phyloP scores from a whole-genome alignment of 345 rosid genomes.

The Excoecaria agallocha region DNA sequence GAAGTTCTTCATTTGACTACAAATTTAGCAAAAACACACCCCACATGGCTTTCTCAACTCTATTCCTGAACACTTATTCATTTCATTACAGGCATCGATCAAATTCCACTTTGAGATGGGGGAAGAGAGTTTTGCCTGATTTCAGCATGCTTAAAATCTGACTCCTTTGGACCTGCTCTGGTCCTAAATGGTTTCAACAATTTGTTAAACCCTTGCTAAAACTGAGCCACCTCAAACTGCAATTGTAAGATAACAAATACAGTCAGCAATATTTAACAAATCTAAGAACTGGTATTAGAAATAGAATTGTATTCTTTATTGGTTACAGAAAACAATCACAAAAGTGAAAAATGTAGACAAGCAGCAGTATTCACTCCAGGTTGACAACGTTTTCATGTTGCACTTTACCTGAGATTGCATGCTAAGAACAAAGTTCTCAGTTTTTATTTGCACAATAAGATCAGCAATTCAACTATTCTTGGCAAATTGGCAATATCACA shows the following conservation, averaged over 20 bases:
- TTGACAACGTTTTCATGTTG: not conserved
- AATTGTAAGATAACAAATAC: not conserved
- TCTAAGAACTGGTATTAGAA: not conserved
- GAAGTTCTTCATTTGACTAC: not conserved
- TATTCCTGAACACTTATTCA: not conserved
- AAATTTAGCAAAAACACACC: not conserved
- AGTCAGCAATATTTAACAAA: not conserved
- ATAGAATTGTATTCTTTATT: not conserved
- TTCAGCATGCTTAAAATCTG: not conserved
- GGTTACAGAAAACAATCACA: not conserved
- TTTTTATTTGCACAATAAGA: not conserved
- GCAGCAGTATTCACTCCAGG: not conserved
- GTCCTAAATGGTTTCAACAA: not conserved
- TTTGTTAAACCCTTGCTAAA: not conserved
- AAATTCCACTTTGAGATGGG: not conserved
- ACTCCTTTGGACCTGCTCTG: not conserved
- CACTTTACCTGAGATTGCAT: not conserved
- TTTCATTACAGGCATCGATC: not conserved
- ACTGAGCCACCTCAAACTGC: not conserved
- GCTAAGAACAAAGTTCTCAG: not conserved
- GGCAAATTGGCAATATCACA: not conserved
- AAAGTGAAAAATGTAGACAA: not conserved
- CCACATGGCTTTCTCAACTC: not conserved
- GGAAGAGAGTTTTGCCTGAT: not conserved
- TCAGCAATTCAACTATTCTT: not conserved